Evolutionary conservation across 73 alveolate species (phyloP).

Genomic region (Paraurostyla sp.): DNA sequence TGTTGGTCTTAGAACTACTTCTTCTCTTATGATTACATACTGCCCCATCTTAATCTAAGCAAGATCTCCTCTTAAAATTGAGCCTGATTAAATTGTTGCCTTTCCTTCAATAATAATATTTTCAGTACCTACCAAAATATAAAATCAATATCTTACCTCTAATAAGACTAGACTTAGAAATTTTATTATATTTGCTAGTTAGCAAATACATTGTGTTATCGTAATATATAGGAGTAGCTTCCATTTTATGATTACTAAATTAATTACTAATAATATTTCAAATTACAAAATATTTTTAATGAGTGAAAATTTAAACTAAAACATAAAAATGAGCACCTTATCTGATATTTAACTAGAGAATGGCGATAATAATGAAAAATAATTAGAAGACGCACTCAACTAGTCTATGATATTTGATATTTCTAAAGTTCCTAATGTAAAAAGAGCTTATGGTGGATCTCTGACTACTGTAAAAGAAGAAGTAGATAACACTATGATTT

Average conservation of each 20-base stretch:
- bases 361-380: background rate
- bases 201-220: slow-evolving; percentile 30
- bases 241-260: slow-evolving; percentile 30
- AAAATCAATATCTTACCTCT: slow-evolving; percentile 6
- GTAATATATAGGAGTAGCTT: slow-evolving; percentile 48
- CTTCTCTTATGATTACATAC: slow-evolving; percentile 79
- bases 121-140: slow-evolving; percentile 62
- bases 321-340: slow-evolving; percentile 19
- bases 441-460: slow-evolving; percentile 53
- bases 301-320: slow-evolving; percentile 3
- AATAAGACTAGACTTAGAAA: slow-evolving; percentile 14
- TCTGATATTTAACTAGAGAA: background rate
- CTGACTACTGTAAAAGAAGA: slow-evolving; percentile 24
- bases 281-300: background rate
- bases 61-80: slow-evolving; percentile 85
- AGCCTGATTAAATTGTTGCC: slow-evolving; percentile 73
- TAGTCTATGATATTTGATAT: background rate
- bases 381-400: background rate
- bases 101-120: slow-evolving; percentile 73
- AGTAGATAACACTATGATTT: too few species aligned
- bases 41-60: slow-evolving; percentile 83
- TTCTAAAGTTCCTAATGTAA: background rate
- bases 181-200: slow-evolving; percentile 43
- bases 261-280: background rate
- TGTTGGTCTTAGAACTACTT: slow-evolving; percentile 86